These are phyloP conservation scores for Penicillium cinerascens DNA, from an alignment of 495 filamentous ascomycete genomes.

Conservation along the genomic window DNA sequence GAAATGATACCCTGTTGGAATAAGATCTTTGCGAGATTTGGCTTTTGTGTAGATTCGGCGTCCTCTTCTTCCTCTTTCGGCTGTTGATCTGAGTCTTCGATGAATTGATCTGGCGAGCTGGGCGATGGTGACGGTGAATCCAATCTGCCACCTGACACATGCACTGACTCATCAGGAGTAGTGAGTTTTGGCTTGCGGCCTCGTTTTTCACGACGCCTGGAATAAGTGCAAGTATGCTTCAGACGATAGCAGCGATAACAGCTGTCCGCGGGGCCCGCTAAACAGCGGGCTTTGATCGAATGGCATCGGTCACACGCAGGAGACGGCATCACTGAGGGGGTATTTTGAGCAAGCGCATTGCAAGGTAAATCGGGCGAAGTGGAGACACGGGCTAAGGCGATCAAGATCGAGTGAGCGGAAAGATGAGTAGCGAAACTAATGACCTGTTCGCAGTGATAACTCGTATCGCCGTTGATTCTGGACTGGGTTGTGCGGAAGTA, in stretches of 20 bases:
- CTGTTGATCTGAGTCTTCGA: not conserved
- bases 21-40: not conserved
- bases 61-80: not conserved
- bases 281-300: slow-evolving; percentile 7
- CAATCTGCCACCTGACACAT: not conserved
- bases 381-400: not conserved
- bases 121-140: not conserved
- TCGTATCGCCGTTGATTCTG: not conserved
- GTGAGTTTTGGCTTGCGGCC: slow-evolving; percentile 4
- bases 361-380: not conserved
- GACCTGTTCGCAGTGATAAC: not conserved
- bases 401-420: not conserved
- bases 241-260: slow-evolving; percentile 14
- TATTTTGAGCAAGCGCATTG: not conserved
- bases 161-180: not conserved
- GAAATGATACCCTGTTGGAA: not conserved
- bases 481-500: not conserved
- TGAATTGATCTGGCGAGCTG: no score
- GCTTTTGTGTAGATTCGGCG: not conserved
- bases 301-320: slow-evolving; percentile 10
- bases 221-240: slow-evolving; percentile 7
- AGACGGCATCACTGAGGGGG: not conserved
- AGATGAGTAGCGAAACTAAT: not conserved
- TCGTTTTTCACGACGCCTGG: slow-evolving; percentile 2
- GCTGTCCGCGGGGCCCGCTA: slow-evolving; percentile 2